Evolutionary conservation across 1,284 basidiomycete genomes (phyloP), one percentile per base, ranked within the genome.

Genomic region (Waitea zeae): DNA sequence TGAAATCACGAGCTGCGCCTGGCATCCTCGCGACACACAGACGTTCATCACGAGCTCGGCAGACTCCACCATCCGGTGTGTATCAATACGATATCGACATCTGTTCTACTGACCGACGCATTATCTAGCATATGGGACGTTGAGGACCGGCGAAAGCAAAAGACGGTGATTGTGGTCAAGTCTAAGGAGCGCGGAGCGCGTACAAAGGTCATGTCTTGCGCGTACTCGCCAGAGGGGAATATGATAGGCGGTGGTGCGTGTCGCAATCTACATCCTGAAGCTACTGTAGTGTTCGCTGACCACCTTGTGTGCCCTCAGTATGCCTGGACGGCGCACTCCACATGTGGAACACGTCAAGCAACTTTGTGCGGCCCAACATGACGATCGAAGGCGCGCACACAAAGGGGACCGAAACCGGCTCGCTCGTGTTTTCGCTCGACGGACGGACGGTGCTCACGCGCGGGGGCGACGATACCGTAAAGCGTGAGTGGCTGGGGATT

Each of bases 151-250:
- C 69, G 79, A 31, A 92, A 92, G 53, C 90, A 96, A 50, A 89
- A 89, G 58, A 70, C 74, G 0, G 87, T 96, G 22, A 90, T 98
- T 44, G 89, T 96, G 7, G 82, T 96, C 44, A 93, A 92, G 56
- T 92, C 87, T 13, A 96, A 93, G 52, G 88, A 93, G 44, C 67
- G 92, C 33, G 95, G 95, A n/a, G 80, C 86, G 12, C 68, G 90
- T 42, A 97, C 93, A 9, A 90, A 89, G 50, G 80, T 98, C 12
- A 86, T 82, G 4, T 56, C 80, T 3, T 92, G 88, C 49, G 71
- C 72, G 14, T 95, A 89, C 58, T 87, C 82, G 33, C 67, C 67
- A 12, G 89, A 96, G 54, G 90, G 83, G 20, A 77, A 67, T 43
- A 57, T 79, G 44, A 88, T 96, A 43, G 81, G 78, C 36, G 88